Base-by-base conservation (phyloP, 148 eudicot genomes). In the Heliosperma pusillum region DNA sequence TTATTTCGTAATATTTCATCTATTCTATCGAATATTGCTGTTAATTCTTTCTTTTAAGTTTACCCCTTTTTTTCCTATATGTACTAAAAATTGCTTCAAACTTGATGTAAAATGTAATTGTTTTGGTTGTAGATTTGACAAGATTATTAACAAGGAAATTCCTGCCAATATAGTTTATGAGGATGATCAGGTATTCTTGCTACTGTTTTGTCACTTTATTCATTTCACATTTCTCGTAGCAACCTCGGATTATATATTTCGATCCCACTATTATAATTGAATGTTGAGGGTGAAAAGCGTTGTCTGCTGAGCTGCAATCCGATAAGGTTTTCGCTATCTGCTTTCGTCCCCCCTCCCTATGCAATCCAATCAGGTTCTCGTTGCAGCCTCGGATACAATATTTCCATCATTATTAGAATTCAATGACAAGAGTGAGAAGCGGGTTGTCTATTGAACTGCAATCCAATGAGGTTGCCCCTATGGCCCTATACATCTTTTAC, bases 141-240 rank as follows among this genome's bases (percentile, higher is more conserved):
- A 93, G 84, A 93, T 93, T 66, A 89, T 93, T 81, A 90, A 86
- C 83, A 93, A 89, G 88, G 93, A 93, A 83, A 93, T 93, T 72
- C 97, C 98, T 53, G 85, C 94, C n/a, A 87, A 79, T 73, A 78
- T 93, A 36, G 98, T 93, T 70, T 93, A 80, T 33, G 98, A 93
- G 83, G 94, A 93, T 74, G 98, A 93, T 24, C 76, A 88, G 96
- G 97, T 93, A 83, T 22, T 66, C 47, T 69, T 45, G 3, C 63
- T 26, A 30, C 21, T 57, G 22, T 36, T 29, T 3, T 29, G 30
- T 62, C 5, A 56, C 7, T 52, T 44, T 13, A 29, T 68, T 11
- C 42, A 44, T 42, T 44, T 50, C 42, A 29, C 4, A 3, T 47
- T 58, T 36, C 24, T 16, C 24, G 8, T 55, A 15, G 16, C 22